Evolutionary conservation across 2,329 filamentous ascomycete species (phyloP), one percentile per base, ranked within the genome.

Genomic region (Aspergillus thermomutatus): DNA sequence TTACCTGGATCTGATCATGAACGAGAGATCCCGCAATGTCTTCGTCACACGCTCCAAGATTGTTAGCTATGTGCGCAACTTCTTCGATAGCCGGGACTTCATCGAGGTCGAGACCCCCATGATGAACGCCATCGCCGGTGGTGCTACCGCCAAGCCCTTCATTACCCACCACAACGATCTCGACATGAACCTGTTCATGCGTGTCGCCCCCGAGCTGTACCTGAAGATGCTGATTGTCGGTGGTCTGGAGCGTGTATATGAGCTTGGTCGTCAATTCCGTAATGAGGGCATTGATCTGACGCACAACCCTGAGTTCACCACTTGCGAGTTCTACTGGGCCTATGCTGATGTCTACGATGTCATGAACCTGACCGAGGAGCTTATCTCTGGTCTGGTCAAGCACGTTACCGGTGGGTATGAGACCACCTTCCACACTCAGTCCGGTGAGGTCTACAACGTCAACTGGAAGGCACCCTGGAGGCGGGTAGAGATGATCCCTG

Each of bases 301-400:
- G 7, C 94, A 99, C 82, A 99, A 97, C 81, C 94, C 90, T 41
- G 94, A 99, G 74, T 99, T 99, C 80, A 99, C 94, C 46, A 96
- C 91, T 26, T 91, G 91, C 75, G 94, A 99, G 76, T 97, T 97
- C 79, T 99, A 99, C 78, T 87, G 90, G 84, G 93, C 94, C 3
- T 97, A 92, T 65, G 89, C 89, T 55, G 92, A 96, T 75, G 86
- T 96, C 65, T 90, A 95, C 75, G 94, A 97, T 71, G 81, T 97
- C 58, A 91, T 96, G 88, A 80, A 89, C 58, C 83, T 91, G 69
- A 97, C 94, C 1, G 94, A 99, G 76, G 92, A 97, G 72, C 87
- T 99, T 28, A 89, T 99, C 49, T 92, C 91, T 31, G 85, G 88
- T 43, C 83, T 97, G 5, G 93, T 97, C 72, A 92, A 96, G 84